These are phyloP conservation scores for Sclerospora graminicola DNA, from an alignment of 352 stramenopile genomes.

Conservation along the genomic window DNA sequence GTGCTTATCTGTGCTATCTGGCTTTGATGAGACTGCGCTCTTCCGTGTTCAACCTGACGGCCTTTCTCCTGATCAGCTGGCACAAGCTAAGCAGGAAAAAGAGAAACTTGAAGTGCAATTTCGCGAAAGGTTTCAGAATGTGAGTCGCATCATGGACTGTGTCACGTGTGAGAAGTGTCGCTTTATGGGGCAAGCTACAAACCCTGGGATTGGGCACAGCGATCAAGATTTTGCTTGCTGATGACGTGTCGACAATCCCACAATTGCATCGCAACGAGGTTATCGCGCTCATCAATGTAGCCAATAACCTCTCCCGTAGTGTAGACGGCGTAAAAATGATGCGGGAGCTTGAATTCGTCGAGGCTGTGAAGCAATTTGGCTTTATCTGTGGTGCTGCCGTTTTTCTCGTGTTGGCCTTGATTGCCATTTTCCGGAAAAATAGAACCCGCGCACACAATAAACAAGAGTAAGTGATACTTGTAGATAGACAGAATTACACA, in stretches of 20 bases:
- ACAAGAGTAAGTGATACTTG: slow-evolving; percentile 16
- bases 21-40: slow-evolving; percentile 85
- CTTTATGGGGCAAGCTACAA: slow-evolving; percentile 96
- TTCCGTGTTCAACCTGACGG: slow-evolving; percentile 60
- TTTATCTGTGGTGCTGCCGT: slow-evolving; percentile 35
- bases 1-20: slow-evolving; percentile 57
- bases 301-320: slow-evolving; percentile 74
- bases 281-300: slow-evolving; percentile 96
- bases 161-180: slow-evolving; percentile 98
- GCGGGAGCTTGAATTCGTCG: slow-evolving; percentile 59
- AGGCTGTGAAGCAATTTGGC: slow-evolving; percentile 49
- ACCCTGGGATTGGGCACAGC: slow-evolving; percentile 94
- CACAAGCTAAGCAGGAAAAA: slow-evolving; percentile 52
- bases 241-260: slow-evolving; percentile 67
- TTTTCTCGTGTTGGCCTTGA: slow-evolving; percentile 32
- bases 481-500: slow-evolving; percentile 10
- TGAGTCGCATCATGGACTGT: slow-evolving; percentile 97
- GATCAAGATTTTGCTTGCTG: slow-evolving; percentile 94
- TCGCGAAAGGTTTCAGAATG: slow-evolving; percentile 94
- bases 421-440: slow-evolving; percentile 35
- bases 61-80: slow-evolving; percentile 46
- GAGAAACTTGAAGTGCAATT: slow-evolving; percentile 60
- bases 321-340: slow-evolving; percentile 75
- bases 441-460: slow-evolving; percentile 18
- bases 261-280: slow-evolving; percentile 92